Evolutionary conservation across 2,329 filamentous ascomycete species (phyloP).

Genomic region (Colletotrichum godetiae): DNA sequence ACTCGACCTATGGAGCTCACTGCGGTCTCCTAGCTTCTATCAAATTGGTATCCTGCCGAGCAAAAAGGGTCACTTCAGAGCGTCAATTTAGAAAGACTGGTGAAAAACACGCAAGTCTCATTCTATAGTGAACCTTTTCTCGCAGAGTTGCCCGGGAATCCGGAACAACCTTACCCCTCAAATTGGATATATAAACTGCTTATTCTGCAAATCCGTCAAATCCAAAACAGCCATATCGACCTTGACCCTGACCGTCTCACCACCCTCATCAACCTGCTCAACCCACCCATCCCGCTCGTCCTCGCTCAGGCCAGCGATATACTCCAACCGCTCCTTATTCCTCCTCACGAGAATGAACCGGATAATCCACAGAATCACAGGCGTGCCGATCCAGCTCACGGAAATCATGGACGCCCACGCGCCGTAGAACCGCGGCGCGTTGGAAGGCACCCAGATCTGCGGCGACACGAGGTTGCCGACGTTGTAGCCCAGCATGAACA

Average conservation of each 20-base stretch:
- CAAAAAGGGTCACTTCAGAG: too few relatives aligned
- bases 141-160: too few relatives aligned
- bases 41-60: too few relatives aligned
- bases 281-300: slow-evolving; percentile 38
- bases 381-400: slow-evolving; percentile 49
- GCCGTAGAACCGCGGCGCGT: slow-evolving; percentile 45
- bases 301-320: slow-evolving; percentile 41
- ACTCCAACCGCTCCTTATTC: slow-evolving; percentile 44
- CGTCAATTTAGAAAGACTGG: too few relatives aligned
- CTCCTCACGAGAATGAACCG: slow-evolving; percentile 45
- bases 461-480: slow-evolving; percentile 50
- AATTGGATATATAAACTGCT: slow-evolving; percentile 48
- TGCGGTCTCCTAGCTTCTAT: too few relatives aligned
- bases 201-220: slow-evolving; percentile 52
- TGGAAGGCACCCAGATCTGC: slow-evolving; percentile 46
- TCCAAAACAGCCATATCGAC: slow-evolving; percentile 51
- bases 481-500: slow-evolving; percentile 52
- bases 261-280: slow-evolving; percentile 46
- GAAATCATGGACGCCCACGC: slow-evolving; percentile 46
- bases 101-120: too few relatives aligned
- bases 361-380: slow-evolving; percentile 47
- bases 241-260: slow-evolving; percentile 42
- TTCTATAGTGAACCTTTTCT: too few relatives aligned
- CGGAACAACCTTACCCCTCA: neutral
- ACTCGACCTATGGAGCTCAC: too few relatives aligned